Percentiles rank a stretch among this genome's conserved stretches.
Conservation (phyloP, 345 rosid genomes). For the Citrus unshiu region DNA sequence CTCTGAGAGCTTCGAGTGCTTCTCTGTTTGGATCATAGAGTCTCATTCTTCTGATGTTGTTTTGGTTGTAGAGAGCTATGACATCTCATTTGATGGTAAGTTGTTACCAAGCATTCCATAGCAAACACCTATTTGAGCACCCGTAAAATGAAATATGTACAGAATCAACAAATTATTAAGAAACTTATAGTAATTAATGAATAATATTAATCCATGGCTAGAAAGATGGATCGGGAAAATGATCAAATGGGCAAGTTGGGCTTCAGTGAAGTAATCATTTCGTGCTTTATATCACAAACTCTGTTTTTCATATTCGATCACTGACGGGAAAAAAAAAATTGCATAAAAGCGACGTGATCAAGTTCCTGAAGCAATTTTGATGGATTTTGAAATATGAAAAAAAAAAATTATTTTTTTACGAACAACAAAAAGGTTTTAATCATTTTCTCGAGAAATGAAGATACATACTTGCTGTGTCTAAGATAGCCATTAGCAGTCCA, state of each 20-base stretch:
- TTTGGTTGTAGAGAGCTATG: slow-evolving; percentile 41
- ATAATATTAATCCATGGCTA: no score
- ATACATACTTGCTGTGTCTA: neutral
- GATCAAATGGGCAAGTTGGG: neutral
- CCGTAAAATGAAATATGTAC: neutral
- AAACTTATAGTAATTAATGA: no score
- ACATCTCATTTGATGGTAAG: slow-evolving; percentile 48
- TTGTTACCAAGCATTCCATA: slow-evolving; percentile 57
- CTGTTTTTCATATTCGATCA: neutral
- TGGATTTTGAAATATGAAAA: neutral
- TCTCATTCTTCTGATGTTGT: slow-evolving; percentile 40
- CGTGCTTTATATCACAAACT: no score
- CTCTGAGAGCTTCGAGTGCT: slow-evolving; percentile 46
- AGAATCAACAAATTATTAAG: no score
- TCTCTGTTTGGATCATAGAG: slow-evolving; percentile 23
- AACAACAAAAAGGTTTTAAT: no score
- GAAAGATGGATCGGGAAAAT: neutral
- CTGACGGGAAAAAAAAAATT: no score
- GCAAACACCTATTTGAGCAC: slow-evolving; percentile 63
- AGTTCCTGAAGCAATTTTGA: no score
- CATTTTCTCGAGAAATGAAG: neutral
- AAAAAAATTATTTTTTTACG: no score
- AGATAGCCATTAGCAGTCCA: slow-evolving; percentile 1
- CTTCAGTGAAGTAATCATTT: neutral
- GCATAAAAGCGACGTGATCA: no score